Evolutionary conservation across 805 yeast species (phyloP).

Genomic region (Lachancea kluyveri): DNA sequence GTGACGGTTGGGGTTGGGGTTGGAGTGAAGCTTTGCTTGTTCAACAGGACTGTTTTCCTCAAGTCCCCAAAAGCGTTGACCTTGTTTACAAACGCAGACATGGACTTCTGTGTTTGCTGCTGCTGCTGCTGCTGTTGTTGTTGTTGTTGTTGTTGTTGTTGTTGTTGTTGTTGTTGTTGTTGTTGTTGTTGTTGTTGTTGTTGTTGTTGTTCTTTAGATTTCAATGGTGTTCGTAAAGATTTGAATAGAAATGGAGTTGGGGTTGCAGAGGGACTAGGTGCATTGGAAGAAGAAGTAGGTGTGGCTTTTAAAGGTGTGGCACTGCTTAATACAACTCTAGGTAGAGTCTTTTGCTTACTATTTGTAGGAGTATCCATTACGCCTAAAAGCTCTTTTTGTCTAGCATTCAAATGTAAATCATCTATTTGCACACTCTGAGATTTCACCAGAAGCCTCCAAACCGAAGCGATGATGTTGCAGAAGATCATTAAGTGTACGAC

Average conservation of each 20-base stretch:
- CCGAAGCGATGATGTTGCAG: constrained; percentile 27
- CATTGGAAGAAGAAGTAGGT: not conserved
- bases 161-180: constrained; percentile 26
- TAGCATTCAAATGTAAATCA: constrained; percentile 28
- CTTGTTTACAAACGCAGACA: constrained; percentile 20
- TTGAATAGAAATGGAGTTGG: constrained; percentile 25
- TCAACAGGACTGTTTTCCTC: constrained; percentile 4
- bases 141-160: constrained; percentile 9
- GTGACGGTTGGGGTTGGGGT: constrained; percentile 12
- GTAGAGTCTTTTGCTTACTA: no score
- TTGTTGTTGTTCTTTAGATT: constrained; percentile 3
- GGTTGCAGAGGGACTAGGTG: constrained; percentile 6
- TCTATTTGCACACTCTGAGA: constrained; percentile 25
- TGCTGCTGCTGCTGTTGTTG: not conserved
- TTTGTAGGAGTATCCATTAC: constrained; percentile 11
- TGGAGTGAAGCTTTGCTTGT: constrained; percentile 13
- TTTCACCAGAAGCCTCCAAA: constrained; percentile 27
- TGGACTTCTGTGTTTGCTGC: constrained; percentile 5
- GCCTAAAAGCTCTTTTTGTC: constrained; percentile 33
- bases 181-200: constrained; percentile 1
- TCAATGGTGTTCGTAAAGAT: constrained; percentile 23
- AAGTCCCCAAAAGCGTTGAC: constrained; percentile 22
- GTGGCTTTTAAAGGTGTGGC: no score
- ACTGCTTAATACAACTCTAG: no score
- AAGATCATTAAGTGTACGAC: constrained; percentile 24